Percentiles rank a stretch among this genome's conserved stretches.
Conservation (phyloP, 306 rosid species). For the Corylus avellana region DNA sequence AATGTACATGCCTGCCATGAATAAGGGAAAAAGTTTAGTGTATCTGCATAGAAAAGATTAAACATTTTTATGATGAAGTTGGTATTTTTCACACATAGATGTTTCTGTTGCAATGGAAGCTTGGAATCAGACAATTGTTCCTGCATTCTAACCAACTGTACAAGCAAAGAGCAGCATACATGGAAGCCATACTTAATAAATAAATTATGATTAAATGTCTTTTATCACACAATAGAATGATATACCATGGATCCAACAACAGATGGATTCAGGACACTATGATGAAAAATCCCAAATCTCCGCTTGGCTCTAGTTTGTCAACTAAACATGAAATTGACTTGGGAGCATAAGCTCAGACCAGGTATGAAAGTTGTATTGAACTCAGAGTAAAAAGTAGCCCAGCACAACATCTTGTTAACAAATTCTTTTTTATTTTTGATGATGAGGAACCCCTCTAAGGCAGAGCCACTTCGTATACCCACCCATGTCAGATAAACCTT, state of each 20-base stretch:
- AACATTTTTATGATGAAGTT: neutral
- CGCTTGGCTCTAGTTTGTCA: neutral
- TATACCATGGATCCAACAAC: neutral
- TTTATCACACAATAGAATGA: neutral
- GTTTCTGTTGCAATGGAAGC: neutral
- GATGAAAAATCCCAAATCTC: neutral
- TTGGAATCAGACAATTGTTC: neutral
- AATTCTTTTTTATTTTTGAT: too few relatives aligned
- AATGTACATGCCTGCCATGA: neutral
- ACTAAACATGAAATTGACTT: neutral
- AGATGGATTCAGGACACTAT: neutral
- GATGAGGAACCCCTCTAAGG: too few relatives aligned
- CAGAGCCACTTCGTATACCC: too few relatives aligned
- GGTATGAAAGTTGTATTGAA: neutral
- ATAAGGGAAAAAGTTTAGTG: neutral
- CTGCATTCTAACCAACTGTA: neutral
- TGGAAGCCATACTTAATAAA: neutral
- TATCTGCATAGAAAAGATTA: neutral
- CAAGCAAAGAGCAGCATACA: neutral
- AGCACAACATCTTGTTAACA: neutral
- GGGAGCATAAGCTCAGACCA: slow-evolving; percentile 4
- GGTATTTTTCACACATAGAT: neutral
- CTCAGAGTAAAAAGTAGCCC: neutral
- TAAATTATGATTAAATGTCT: neutral
- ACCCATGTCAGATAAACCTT: too few relatives aligned